phyloP scores from a whole-genome alignment of 139 green algal genomes.

The Tetraselmis chui region DNA sequence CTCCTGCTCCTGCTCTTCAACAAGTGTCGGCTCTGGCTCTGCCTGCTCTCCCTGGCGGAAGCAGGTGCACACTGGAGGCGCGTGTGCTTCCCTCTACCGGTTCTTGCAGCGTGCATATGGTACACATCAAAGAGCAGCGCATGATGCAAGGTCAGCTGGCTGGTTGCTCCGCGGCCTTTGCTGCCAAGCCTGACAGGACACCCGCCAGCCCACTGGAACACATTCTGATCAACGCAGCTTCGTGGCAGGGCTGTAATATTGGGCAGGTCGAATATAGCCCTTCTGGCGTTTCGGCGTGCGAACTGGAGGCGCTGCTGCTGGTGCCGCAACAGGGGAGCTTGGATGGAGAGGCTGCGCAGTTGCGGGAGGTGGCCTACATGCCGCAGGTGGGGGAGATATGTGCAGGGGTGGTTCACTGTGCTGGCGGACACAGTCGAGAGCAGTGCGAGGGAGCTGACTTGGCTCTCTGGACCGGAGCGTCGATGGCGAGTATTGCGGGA shows the following conservation, averaged over 20 bases:
- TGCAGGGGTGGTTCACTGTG: background rate
- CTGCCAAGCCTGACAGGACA: no score
- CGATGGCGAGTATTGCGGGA: background rate
- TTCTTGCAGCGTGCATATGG: no score
- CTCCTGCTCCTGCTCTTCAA: background rate
- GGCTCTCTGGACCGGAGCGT: background rate
- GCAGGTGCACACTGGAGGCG: background rate
- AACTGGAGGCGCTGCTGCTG: background rate
- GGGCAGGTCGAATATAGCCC: no score
- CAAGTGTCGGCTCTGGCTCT: background rate
- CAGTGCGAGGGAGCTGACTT: background rate
- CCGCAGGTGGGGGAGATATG: background rate
- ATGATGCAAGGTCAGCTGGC: no score
- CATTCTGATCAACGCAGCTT: no score
- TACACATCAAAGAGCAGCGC: no score
- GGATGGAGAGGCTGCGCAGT: background rate
- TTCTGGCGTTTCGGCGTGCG: background rate
- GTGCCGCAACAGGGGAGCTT: background rate
- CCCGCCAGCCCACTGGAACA: no score
- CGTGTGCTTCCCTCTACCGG: no score
- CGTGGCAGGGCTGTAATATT: no score
- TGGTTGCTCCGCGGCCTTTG: no score
- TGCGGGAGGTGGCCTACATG: background rate
- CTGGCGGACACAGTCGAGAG: no score
- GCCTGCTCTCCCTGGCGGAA: background rate